Conservation (phyloP, 176 grass and related monocot genomes). For the Avena atlantica region DNA sequence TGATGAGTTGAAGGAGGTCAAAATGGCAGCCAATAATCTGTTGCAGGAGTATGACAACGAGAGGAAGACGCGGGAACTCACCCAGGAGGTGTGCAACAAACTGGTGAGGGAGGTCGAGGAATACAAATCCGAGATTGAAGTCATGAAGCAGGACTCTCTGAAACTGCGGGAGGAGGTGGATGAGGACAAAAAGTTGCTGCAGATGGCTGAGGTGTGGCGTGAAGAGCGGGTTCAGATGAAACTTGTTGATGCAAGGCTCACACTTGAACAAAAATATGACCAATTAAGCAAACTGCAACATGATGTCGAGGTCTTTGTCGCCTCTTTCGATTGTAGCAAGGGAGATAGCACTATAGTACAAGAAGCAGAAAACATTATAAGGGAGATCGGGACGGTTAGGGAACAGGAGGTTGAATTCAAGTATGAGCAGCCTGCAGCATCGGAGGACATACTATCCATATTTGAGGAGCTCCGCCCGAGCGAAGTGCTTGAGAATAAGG, state of each 20-base stretch:
- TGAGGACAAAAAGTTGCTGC: constrained; percentile 82
- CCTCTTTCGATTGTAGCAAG: constrained; percentile 34
- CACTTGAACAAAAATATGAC: constrained; percentile 82
- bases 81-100: constrained; percentile 88
- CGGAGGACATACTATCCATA: constrained; percentile 82
- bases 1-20: constrained; percentile 80
- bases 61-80: constrained; percentile 70
- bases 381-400: constrained; percentile 51
- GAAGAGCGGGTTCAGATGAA: constrained; percentile 98
- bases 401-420: constrained; percentile 61
- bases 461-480: constrained; percentile 72
- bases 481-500: constrained; percentile 33
- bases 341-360: constrained; percentile 46
- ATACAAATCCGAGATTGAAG: constrained; percentile 77
- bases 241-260: constrained; percentile 86
- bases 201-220: constrained; percentile 98
- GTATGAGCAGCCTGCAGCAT: constrained; percentile 65
- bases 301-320: constrained; percentile 54
- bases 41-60: constrained; percentile 86
- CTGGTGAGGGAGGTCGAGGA: constrained; percentile 85
- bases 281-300: constrained; percentile 69
- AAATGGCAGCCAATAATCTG: constrained; percentile 67
- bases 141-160: constrained; percentile 60
- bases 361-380: constrained; percentile 57
- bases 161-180: constrained; percentile 75